Evolutionary conservation across 164 flowering plant genomes (phyloP).

Genomic region (Magnolia officinalis): DNA sequence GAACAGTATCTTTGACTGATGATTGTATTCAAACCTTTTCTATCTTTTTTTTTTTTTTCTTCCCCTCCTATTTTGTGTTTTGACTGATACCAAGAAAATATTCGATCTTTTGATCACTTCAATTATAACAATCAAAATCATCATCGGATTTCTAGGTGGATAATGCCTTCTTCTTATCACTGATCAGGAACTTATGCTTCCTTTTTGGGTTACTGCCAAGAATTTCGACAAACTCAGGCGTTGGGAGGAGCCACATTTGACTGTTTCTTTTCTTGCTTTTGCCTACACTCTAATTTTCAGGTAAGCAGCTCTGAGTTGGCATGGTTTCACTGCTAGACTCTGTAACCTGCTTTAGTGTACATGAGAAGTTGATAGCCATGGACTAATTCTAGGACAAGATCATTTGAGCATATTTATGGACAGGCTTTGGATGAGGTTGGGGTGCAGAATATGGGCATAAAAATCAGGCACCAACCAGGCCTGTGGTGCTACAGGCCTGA

Average conservation of each 20-base stretch:
- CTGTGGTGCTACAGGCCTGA: too few relatives aligned
- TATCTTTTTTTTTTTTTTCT: too few relatives aligned
- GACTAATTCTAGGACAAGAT: too few relatives aligned
- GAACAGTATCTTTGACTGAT: not conserved
- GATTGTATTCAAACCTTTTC: not conserved
- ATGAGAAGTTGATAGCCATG: not conserved
- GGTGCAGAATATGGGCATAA: too few relatives aligned
- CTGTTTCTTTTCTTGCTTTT: conserved; percentile 74
- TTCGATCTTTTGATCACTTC: not conserved
- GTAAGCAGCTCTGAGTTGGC: conserved; percentile 26
- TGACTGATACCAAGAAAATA: not conserved
- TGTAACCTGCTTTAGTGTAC: not conserved
- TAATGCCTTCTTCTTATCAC: not conserved
- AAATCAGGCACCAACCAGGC: too few relatives aligned
- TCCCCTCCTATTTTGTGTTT: not conserved
- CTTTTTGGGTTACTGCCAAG: conserved; percentile 42
- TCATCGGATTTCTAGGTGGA: not conserved
- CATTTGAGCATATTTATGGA: too few relatives aligned
- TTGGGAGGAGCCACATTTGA: conserved; percentile 88
- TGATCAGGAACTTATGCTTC: conserved; percentile 82
- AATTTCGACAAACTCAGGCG: conserved; percentile 69
- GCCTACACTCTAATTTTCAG: conserved; percentile 73
- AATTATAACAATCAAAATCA: not conserved
- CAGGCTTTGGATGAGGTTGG: too few relatives aligned
- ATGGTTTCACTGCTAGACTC: not conserved